Evolutionary conservation across 75 land plant species (phyloP).

Genomic region (Chamaecyparis obtusa): DNA sequence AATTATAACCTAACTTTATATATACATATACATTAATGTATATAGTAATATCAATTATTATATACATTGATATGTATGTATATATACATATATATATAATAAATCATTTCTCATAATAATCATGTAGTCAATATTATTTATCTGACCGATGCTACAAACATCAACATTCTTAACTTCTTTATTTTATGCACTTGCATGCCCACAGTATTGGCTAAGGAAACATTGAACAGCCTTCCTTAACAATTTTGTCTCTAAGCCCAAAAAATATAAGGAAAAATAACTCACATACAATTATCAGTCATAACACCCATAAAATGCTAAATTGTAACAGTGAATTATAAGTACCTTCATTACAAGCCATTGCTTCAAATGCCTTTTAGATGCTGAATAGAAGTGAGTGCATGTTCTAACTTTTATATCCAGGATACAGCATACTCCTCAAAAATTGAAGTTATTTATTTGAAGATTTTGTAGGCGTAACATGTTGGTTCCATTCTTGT

Average conservation of each 20-base stretch:
- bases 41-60: too few species aligned
- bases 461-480: neutral
- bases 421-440: neutral
- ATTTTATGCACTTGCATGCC: neutral
- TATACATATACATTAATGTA: too few species aligned
- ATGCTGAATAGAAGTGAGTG: neutral
- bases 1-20: too few species aligned
- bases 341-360: neutral
- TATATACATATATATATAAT: too few species aligned
- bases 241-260: neutral
- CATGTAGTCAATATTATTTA: too few species aligned
- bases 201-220: neutral
- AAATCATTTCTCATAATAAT: too few species aligned
- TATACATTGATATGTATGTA: too few species aligned
- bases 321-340: neutral
- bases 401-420: neutral
- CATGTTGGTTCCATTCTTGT: neutral
- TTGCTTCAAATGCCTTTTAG: neutral
- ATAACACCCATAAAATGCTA: neutral
- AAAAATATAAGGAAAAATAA: neutral
- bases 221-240: neutral
- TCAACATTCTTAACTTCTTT: too few species aligned
- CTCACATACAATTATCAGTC: neutral
- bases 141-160: too few species aligned
- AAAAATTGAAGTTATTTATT: neutral